Evolutionary conservation across 352 stramenopile genomes (phyloP).

Genomic region (Pythium dissotocum): DNA sequence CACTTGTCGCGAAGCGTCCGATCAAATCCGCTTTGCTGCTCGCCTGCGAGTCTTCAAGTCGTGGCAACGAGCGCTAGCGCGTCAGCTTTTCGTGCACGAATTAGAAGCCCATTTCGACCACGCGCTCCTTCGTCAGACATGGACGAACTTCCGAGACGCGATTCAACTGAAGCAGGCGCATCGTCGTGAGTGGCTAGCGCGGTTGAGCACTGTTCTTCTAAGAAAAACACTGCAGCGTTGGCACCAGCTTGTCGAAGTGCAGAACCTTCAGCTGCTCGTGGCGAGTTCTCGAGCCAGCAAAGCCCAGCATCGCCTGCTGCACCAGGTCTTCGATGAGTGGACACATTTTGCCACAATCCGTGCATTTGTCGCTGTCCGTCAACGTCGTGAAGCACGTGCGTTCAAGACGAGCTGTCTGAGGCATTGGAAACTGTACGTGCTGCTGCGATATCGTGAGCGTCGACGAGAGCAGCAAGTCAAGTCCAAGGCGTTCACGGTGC

Average conservation of each 20-base stretch:
- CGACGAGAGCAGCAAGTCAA: background rate
- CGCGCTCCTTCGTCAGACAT: slow-evolving; percentile 2
- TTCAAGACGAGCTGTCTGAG: background rate
- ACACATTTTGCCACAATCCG: slow-evolving; percentile 13
- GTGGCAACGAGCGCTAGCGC: slow-evolving; percentile 14
- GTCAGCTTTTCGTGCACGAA: slow-evolving; percentile 2
- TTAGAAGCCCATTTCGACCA: slow-evolving; percentile 13
- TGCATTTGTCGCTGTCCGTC: slow-evolving; percentile 12
- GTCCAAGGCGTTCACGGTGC: background rate
- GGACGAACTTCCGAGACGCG: background rate
- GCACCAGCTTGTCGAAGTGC: background rate
- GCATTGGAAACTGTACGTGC: slow-evolving; percentile 10
- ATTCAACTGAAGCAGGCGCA: slow-evolving; percentile 2
- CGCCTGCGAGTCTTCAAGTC: background rate
- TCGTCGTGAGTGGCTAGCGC: slow-evolving; percentile 1
- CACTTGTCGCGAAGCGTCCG: background rate
- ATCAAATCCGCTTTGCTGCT: background rate
- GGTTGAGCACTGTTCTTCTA: background rate
- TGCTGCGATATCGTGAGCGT: background rate
- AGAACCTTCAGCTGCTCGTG: background rate
- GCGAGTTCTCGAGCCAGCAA: background rate
- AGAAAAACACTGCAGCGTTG: slow-evolving; percentile 9
- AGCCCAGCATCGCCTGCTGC: background rate
- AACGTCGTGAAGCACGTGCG: background rate
- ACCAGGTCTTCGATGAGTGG: slow-evolving; percentile 14